Evolutionary conservation across 2,329 filamentous ascomycete species (phyloP), one percentile per base, ranked within the genome.

Genomic region (Pseudovirgaria hyperparasitica): DNA sequence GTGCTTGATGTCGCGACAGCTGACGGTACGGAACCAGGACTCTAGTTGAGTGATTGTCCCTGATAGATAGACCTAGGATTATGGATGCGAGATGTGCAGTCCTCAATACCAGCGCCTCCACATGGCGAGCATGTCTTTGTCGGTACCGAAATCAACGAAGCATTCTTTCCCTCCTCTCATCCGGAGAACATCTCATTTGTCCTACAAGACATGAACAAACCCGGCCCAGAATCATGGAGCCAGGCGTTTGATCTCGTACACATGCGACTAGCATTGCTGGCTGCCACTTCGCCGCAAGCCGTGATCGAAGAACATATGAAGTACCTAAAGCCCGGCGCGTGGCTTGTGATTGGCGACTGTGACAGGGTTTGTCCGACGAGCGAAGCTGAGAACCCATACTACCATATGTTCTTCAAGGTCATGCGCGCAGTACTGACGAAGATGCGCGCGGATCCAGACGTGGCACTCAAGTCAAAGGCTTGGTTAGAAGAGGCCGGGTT

Each of bases 31-130:
- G n/a, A n/a, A n/a, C n/a, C n/a, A n/a, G n/a, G n/a, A n/a, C n/a
- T n/a, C n/a, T n/a, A n/a, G n/a, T n/a, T n/a, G n/a, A n/a, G n/a
- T n/a, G n/a, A n/a, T n/a, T n/a, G n/a, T n/a, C n/a, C n/a, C n/a
- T n/a, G n/a, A n/a, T n/a, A n/a, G n/a, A n/a, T n/a, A n/a, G n/a
- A n/a, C n/a, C n/a, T n/a, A n/a, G n/a, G n/a, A n/a, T 27, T 34
- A n/a, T 34, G 32, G 32, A 34, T 34, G 32, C 32, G 32, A 18
- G 29, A 34, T 5, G 29, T 34, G 16, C 25, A 31, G 23, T 29
- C 29, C 10, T 29, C 29, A 13, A 12, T 34, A 17, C 23, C 29
- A 17, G 16, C 23, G 6, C 32, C 32, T 16, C 29, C 32, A 9
- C 23, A 26, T 8, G 26, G 29, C 23, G 14, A 19, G 24, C 32